phyloP scores from a whole-genome alignment of 768 basidiomycete species.

The Lentinula boryana region DNA sequence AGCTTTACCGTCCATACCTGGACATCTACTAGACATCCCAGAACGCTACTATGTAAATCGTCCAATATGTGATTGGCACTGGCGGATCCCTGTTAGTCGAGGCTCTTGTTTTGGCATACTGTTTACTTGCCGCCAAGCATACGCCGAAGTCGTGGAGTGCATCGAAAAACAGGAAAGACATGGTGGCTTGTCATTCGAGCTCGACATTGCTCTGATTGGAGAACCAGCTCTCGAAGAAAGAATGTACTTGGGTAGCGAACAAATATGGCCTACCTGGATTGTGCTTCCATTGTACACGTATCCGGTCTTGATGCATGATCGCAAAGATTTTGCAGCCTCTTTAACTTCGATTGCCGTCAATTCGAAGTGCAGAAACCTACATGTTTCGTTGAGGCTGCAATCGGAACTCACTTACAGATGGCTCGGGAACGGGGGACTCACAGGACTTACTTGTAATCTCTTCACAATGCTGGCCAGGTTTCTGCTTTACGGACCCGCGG shows the following conservation, averaged over 20 bases:
- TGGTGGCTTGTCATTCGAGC: not conserved
- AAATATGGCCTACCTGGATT: not conserved
- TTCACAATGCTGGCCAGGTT: not conserved
- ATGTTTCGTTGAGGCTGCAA: not conserved
- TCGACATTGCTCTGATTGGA: not conserved
- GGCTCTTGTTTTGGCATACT: conserved; percentile 1
- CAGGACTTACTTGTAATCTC: not conserved
- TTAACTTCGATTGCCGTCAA: not conserved
- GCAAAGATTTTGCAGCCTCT: not conserved
- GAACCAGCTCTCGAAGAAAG: not conserved
- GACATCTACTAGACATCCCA: not conserved
- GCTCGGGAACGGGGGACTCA: not conserved
- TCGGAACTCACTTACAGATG: not conserved
- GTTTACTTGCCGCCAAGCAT: not conserved
- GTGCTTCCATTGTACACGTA: not conserved
- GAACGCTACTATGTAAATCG: not conserved
- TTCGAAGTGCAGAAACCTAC: not conserved
- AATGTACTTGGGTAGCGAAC: not conserved
- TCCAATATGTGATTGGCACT: not conserved
- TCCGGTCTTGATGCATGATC: not conserved
- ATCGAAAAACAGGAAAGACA: not conserved
- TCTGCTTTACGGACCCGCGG: not conserved
- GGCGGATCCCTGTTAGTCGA: not conserved
- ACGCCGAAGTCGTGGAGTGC: not conserved
- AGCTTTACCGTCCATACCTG: not conserved